phyloP scores from a whole-genome alignment of 257 asterid species.

The Solanum rostratum region DNA sequence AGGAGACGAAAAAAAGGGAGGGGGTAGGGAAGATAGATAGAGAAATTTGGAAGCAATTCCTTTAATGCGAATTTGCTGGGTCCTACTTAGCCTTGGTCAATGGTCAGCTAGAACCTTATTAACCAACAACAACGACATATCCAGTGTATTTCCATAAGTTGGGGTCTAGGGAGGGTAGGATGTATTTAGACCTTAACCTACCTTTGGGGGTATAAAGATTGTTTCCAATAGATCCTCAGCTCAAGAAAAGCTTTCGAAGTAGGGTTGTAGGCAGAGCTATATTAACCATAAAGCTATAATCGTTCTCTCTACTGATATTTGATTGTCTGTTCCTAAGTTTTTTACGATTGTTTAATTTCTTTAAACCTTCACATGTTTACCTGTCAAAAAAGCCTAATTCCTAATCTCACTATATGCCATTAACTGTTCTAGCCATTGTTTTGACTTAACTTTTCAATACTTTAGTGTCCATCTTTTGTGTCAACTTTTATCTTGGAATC shows the following conservation, averaged over 20 bases:
- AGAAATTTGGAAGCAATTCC: background rate
- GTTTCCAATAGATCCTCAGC: background rate
- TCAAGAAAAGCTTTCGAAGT: background rate
- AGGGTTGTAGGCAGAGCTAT: background rate
- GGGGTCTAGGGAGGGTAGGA: background rate
- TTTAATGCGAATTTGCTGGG: background rate
- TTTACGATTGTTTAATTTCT: background rate
- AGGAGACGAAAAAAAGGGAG: background rate
- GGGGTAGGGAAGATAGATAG: background rate
- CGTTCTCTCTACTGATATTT: background rate
- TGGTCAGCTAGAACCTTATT: background rate
- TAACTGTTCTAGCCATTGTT: background rate
- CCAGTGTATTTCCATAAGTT: background rate
- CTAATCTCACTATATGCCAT: background rate
- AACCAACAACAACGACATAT: background rate
- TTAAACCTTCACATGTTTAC: background rate
- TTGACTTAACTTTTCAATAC: background rate
- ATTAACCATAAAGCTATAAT: background rate
- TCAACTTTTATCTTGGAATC: background rate
- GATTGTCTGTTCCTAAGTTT: background rate
- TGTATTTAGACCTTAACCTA: background rate
- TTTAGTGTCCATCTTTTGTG: background rate
- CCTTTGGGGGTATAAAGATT: background rate
- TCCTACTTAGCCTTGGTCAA: background rate
- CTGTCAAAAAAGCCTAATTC: background rate